Base-by-base conservation (phyloP, 306 rosid genomes). In the Rosa chinensis region DNA sequence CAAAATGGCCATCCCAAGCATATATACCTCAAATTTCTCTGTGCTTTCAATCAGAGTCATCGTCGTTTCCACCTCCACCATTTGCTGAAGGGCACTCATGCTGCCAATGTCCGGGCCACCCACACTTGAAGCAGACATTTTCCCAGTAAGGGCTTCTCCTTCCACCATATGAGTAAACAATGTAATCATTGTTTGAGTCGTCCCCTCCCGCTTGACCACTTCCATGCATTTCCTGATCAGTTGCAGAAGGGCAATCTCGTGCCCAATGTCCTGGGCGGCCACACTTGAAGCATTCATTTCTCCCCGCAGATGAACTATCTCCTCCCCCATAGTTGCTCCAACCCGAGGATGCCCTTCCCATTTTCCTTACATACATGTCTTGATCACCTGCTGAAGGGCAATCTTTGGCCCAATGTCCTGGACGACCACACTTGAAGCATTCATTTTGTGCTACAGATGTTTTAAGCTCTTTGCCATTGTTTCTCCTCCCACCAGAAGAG, bases 191-290 rank as follows among this genome's bases (percentile, higher is more conserved):
- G 66, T 12, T 61, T 11, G 37, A 23, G 7, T 25, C 39, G 17
- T 23, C 37, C 39, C 37, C 39, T 23, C 66, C 6, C 17, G 6
- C 61, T 8, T 61, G 6, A 3, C 8, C 66, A 0, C 37, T 4
- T 23, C 25, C 61, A 20, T 9, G 61, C 61, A 18, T 18, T 6
- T 53, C 23, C 25, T 20, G 61, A 20, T 55, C n/a, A 20, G 10
- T 23, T 55, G 11, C 25, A 55, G 4, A 55, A 25, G 37, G 66
- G 39, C 3, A 95, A 78, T 92, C 97, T 74, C 95, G 86, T 32
- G 97, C 95, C 97, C 97, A 94, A 37, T 94, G 97, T 66, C 99
- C 99, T 18, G 95, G 87, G 74, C 93, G 94, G 43, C 99, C 97
- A 78, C 97, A 94, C 80, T 91, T 92, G 84, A 92, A 94, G 88